These are phyloP conservation scores for Venturia oleaginea DNA, from an alignment of 2,329 filamentous ascomycete species.

Conservation along the genomic window DNA sequence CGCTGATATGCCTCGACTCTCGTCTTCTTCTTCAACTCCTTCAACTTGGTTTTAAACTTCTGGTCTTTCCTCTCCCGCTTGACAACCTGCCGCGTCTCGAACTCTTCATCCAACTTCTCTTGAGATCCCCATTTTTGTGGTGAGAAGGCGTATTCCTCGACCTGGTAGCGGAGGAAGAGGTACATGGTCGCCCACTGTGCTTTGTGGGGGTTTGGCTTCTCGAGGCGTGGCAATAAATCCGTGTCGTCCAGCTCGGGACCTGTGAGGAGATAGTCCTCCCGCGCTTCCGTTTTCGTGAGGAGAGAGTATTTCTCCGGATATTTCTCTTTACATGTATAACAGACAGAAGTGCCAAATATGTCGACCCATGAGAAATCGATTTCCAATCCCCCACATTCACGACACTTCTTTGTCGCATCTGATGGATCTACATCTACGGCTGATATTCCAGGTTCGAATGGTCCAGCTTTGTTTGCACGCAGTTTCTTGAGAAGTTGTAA, in stretches of 20 bases:
- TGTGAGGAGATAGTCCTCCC: slow-evolving; percentile 89
- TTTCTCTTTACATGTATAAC: slow-evolving; percentile 79
- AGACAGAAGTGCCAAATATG: slow-evolving; percentile 66
- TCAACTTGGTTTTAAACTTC: slow-evolving; percentile 82
- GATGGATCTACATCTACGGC: slow-evolving; percentile 50
- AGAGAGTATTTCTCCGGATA: slow-evolving; percentile 87
- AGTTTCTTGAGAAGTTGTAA: slow-evolving; percentile 66
- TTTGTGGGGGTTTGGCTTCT: slow-evolving; percentile 89
- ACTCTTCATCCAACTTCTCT: slow-evolving; percentile 81
- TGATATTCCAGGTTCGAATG: slow-evolving; percentile 83
- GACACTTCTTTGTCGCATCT: slow-evolving; percentile 62
- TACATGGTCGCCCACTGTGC: slow-evolving; percentile 98
- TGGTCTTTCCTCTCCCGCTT: slow-evolving; percentile 81
- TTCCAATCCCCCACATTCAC: slow-evolving; percentile 74
- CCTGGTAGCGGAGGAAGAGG: slow-evolving; percentile 85
- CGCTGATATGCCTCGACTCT: slow-evolving; percentile 81
- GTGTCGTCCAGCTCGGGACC: slow-evolving; percentile 88
- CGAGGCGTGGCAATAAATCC: slow-evolving; percentile 77
- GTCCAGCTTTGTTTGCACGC: slow-evolving; percentile 64
- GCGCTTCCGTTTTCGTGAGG: slow-evolving; percentile 92
- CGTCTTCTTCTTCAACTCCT: slow-evolving; percentile 88
- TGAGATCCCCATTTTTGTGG: slow-evolving; percentile 80
- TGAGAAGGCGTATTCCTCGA: slow-evolving; percentile 84
- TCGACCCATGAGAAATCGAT: slow-evolving; percentile 96
- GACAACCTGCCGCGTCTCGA: slow-evolving; percentile 65